Base-by-base conservation (phyloP, 305 asterid species). In the Fraxinus baroniana region DNA sequence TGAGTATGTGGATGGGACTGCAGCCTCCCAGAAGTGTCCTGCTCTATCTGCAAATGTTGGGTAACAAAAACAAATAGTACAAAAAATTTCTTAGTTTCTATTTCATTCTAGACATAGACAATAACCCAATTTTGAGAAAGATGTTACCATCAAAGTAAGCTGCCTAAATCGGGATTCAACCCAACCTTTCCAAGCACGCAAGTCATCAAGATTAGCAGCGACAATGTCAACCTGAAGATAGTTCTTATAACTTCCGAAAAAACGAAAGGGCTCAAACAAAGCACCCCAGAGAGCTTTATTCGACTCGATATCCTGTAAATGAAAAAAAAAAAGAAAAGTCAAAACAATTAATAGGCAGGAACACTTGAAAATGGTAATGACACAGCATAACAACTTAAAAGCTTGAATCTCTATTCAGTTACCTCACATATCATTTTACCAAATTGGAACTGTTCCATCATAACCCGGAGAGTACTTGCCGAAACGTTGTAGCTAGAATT, bases 101-200 rank as follows among this genome's bases (percentile, higher is more conserved):
- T 36, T 35, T 37, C 44, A 37, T 37, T 37, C 44, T 7, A 37
- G 44, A 37, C 44, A 37, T 37, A 7, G 44, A 6, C 44, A 37
- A 37, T 37, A 37, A 37, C 44, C 44, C 44, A n/a, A n/a, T 52
- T 52, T 52, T 52, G 62, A 85, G 77, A 83, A 70, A 88, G 88
- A 86, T 68, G 79, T 85, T 96, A 96, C 99, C 98, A 92, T 96
- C 82, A 93, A 80, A 62, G 98, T 96, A 37, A 96, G 89, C 88
- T 94, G 98, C 84, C 99, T 93, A 80, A 97, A 85, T 28, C 99
- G 97, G 76, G 98, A 97, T 84, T 93, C 98, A 64, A 97, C 97
- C 99, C 99, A 93, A 81, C 99, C 99, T 86, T 89, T 93, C 99
- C 99, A 97, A 75, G 95, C 88, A 81, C 98, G 97, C 86, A 97